These are phyloP conservation scores for Phytophthora lateralis DNA, from an alignment of 352 stramenopile genomes.

Conservation along the genomic window DNA sequence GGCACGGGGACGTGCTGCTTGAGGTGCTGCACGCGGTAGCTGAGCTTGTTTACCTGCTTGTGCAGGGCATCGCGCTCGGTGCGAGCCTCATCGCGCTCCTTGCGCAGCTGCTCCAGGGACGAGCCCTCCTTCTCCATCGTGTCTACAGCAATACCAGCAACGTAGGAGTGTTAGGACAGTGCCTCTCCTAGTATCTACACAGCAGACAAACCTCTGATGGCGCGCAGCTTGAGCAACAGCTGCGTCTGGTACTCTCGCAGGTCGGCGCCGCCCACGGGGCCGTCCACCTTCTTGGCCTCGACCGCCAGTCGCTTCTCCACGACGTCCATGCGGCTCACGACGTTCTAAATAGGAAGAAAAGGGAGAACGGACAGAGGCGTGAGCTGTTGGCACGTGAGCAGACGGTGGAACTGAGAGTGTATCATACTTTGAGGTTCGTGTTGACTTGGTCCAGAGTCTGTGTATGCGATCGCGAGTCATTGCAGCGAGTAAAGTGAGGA, in stretches of 20 bases:
- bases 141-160: slow-evolving; percentile 33
- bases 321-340: slow-evolving; percentile 51
- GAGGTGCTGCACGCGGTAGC: slow-evolving; percentile 79
- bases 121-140: slow-evolving; percentile 69
- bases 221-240: slow-evolving; percentile 61
- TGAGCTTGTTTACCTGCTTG: slow-evolving; percentile 82
- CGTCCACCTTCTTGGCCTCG: slow-evolving; percentile 45
- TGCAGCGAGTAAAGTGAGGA: background rate
- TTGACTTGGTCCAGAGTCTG: slow-evolving; percentile 40
- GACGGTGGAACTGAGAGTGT: background rate
- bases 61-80: slow-evolving; percentile 61
- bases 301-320: slow-evolving; percentile 52
- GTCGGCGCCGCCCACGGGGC: slow-evolving; percentile 62
- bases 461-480: background rate
- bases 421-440: slow-evolving; percentile 39
- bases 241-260: slow-evolving; percentile 75
- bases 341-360: slow-evolving; percentile 36
- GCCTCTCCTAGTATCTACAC: background rate
- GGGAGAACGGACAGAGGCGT: background rate
- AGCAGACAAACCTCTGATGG: slow-evolving; percentile 49
- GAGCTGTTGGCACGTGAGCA: background rate
- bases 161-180: background rate
- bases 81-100: slow-evolving; percentile 64
- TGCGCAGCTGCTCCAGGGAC: slow-evolving; percentile 62
- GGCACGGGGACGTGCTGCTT: slow-evolving; percentile 71